Percentiles rank a stretch among this genome's conserved stretches.
These are phyloP conservation scores for Thielaviopsis musarum DNA, from an alignment of 2,329 filamentous ascomycete genomes.

Conservation along the genomic window DNA sequence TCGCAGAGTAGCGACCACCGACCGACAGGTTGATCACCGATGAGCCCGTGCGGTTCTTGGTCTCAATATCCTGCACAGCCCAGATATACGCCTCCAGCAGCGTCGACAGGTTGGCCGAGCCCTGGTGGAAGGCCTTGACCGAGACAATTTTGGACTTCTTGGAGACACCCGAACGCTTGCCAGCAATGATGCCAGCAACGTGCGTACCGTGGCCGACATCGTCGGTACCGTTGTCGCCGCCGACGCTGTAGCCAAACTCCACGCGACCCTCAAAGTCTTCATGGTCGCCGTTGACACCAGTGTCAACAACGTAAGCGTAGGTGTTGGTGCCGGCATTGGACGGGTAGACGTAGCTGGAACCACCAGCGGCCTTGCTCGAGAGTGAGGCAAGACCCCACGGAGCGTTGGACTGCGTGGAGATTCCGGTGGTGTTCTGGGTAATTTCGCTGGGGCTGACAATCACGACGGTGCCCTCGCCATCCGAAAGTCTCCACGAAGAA, in stretches of 20 bases:
- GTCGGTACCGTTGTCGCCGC: slow-evolving; percentile 16
- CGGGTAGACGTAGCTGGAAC: slow-evolving; percentile 14
- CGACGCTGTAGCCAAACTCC: slow-evolving; percentile 16
- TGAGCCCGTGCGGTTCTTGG: slow-evolving; percentile 15
- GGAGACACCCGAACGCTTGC: slow-evolving; percentile 19
- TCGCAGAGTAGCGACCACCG: slow-evolving; percentile 9
- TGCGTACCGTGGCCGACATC: slow-evolving; percentile 27
- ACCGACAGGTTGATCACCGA: slow-evolving; percentile 31
- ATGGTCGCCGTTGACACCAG: slow-evolving; percentile 15
- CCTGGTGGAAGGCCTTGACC: slow-evolving; percentile 27
- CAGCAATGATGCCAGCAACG: slow-evolving; percentile 15
- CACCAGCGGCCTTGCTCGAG: slow-evolving; percentile 17
- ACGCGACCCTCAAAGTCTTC: slow-evolving; percentile 16
- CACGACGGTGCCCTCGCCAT: slow-evolving; percentile 2
- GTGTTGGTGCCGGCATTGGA: slow-evolving; percentile 14
- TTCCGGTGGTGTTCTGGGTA: slow-evolving; percentile 24
- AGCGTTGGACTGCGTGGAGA: slow-evolving; percentile 34
- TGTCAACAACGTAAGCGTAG: slow-evolving; percentile 17
- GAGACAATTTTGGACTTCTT: slow-evolving; percentile 28
- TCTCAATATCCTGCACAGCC: slow-evolving; percentile 21
- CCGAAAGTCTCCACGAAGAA: background rate
- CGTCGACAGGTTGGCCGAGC: slow-evolving; percentile 16
- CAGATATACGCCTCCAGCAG: slow-evolving; percentile 21
- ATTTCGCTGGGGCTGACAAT: background rate
- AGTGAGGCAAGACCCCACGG: slow-evolving; percentile 21